These are phyloP conservation scores for Blattamonas nauphoetae DNA, from an alignment of 78 protist genomes.

Conservation along the genomic window DNA sequence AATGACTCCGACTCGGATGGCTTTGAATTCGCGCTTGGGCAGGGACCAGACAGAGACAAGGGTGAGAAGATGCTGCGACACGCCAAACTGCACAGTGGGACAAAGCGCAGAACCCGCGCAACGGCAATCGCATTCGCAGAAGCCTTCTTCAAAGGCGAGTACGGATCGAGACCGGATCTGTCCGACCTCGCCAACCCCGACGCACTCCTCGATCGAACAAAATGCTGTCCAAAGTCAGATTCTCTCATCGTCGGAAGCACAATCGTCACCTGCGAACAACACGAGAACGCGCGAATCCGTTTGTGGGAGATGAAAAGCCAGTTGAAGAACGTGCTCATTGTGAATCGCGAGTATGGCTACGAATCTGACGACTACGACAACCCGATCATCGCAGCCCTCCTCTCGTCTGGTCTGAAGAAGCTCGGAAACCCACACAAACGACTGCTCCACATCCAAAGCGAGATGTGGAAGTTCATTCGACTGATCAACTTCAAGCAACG, in stretches of 20 bases:
- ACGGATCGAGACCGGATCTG: background rate
- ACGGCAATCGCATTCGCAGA: background rate
- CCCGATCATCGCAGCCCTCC: background rate
- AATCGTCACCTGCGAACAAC: background rate
- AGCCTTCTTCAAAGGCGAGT: background rate
- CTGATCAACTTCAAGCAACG: no score
- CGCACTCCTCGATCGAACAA: background rate
- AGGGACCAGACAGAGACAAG: background rate
- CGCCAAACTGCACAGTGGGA: background rate
- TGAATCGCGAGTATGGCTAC: background rate
- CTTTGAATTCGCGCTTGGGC: background rate
- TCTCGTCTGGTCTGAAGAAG: background rate
- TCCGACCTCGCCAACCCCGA: background rate
- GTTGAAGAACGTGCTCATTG: background rate
- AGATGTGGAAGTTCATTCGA: background rate
- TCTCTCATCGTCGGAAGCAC: background rate
- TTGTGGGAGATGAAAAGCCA: background rate
- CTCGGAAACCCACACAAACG: background rate
- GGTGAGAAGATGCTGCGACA: background rate
- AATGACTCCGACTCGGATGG: no score
- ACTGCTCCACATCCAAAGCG: background rate
- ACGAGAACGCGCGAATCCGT: background rate
- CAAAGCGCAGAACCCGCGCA: background rate
- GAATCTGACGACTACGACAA: background rate
- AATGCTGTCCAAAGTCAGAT: background rate